Evolutionary conservation across 164 flowering plant genomes (phyloP).

Genomic region (Vitis vinifera): ASM3070453v1 NC_081820.1:252501-253000

Average conservation of each 20-base stretch:
- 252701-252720: background rate
- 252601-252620: constrained; percentile 48
- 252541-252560: constrained; percentile 83
- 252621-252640: constrained; percentile 54
- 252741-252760: constrained; percentile 3
- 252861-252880: constrained; percentile 70
- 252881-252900: constrained; percentile 72
- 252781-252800: constrained; percentile 52
- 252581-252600: constrained; percentile 75
- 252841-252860: constrained; percentile 68
- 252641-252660: constrained; percentile 72
- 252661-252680: constrained; percentile 72
- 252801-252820: constrained; percentile 45
- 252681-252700: constrained; percentile 46
- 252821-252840: constrained; percentile 70
- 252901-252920: constrained; percentile 86
- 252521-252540: constrained; percentile 73
- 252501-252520: constrained; percentile 88
- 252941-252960: constrained; percentile 81
- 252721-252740: too few relatives aligned
- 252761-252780: constrained; percentile 81
- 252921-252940: constrained; percentile 87
- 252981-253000: constrained; percentile 75
- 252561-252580: constrained; percentile 91
- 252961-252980: constrained; percentile 52